Conservation (phyloP, 768 basidiomycete species). For the Amyloporia xantha region DNA sequence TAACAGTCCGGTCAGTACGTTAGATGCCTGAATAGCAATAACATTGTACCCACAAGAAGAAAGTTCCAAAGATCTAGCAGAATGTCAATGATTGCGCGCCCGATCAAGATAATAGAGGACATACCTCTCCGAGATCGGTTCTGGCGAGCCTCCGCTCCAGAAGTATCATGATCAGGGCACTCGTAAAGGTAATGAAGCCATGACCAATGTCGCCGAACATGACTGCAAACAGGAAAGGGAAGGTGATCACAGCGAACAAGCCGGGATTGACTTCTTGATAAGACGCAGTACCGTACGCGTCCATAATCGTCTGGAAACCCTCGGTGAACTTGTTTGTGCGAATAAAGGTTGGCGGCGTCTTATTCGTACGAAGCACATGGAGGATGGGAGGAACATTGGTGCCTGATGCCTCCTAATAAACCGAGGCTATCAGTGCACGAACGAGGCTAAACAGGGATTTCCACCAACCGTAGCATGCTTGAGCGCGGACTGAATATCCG, state of each 20-base stretch:
- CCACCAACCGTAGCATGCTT: conserved; percentile 68
- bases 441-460: no score
- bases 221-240: conserved; percentile 98
- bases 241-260: conserved; percentile 84
- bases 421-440: no score
- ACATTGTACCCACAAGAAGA: conserved; percentile 80
- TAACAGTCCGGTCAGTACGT: no score
- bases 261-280: conserved; percentile 99
- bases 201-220: conserved; percentile 99
- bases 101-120: conserved; percentile 14
- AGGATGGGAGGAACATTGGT: conserved; percentile 89
- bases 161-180: conserved; percentile 80
- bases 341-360: conserved; percentile 92
- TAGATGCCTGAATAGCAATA: no score
- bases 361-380: conserved; percentile 81
- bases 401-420: conserved; percentile 83
- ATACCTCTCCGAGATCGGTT: conserved; percentile 66
- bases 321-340: conserved; percentile 95
- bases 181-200: conserved; percentile 72
- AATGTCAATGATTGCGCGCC: neutral
- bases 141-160: conserved; percentile 77
- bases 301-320: conserved; percentile 97
- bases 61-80: conserved; percentile 69
- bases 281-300: conserved; percentile 88
- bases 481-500: conserved; percentile 78